Base-by-base conservation (phyloP, 768 basidiomycete species). In the Rhodotorula diobovata region DNA sequence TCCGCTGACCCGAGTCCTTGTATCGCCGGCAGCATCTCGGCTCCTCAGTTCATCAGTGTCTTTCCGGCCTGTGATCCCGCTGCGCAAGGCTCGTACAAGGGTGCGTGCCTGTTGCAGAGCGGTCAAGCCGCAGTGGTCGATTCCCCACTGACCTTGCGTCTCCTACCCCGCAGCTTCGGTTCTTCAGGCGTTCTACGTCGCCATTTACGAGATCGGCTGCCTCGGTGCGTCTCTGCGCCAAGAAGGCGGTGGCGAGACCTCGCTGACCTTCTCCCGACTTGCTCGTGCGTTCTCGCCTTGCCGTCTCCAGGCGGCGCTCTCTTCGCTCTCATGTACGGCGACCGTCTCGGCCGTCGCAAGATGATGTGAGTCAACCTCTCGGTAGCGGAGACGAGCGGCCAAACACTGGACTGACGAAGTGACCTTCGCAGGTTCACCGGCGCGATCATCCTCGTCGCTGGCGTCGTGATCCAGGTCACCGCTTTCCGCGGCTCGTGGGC, bases 171-270 rank as follows among this genome's bases (percentile, higher is more conserved):
- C 39, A 41, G 39, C 75, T 5, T 39, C 66, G 10, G 46, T 71
- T 20, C 56, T 75, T 15, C 74, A 75, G 58, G 74, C 70, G 0
- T 64, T 61, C 21, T 72, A 71, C 53, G 63, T 61, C 20, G 43
- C 71, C 20, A 69, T 71, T 41, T 72, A 88, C 85, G 86, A 88
- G 82, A 81, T 88, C 34, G 87, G 88, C 12, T 56, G 56, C 43
- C 35, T 65, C 30, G 32, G 9, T 41, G 8, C 39, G 39, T 41
- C 39, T n/a, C 39, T 41, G 9, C 39, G 8, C 39, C 39, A 41
- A 41, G 9, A 41, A 8, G 39, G 9, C 39, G 9, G 15, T 15
- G 9, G 8, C 39, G 39, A 8, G 9, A 8, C 39, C 39, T 8
- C 39, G 15, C 39, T 41, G 39, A 41, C 39, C 39, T 41, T n/a